Evolutionary conservation across 768 basidiomycete genomes (phyloP).

Genomic region (Filobasidium wieringae): DNA sequence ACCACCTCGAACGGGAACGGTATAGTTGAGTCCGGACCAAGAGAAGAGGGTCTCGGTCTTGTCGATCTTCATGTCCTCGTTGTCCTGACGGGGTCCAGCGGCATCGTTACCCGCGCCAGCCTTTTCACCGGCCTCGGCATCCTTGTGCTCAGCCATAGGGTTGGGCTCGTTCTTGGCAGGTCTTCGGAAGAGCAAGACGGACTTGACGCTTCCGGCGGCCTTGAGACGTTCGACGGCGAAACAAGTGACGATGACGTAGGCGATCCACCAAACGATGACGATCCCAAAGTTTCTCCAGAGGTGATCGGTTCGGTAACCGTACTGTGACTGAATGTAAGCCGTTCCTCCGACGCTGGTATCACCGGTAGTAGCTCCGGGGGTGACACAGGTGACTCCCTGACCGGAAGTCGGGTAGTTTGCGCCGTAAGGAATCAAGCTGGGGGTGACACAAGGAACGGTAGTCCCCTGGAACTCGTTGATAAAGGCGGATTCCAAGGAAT

Average conservation of each 20-base stretch:
- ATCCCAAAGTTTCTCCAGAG: conserved; percentile 28
- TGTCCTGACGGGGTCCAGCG: neutral
- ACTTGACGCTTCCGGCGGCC: conserved; percentile 4
- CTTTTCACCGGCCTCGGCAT: neutral
- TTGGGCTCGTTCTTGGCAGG: neutral
- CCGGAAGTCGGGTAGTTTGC: conserved; percentile 3
- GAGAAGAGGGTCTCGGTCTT: conserved; percentile 2
- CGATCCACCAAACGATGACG: conserved; percentile 22
- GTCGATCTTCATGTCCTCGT: conserved; percentile 2
- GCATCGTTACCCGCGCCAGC: neutral
- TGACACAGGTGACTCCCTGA: neutral
- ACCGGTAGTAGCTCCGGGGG: conserved; percentile 18
- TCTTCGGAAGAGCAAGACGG: conserved; percentile 2
- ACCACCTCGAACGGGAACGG: conserved; percentile 8
- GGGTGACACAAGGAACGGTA: conserved; percentile 1
- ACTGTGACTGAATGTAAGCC: conserved; percentile 9
- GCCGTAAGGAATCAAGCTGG: conserved; percentile 4
- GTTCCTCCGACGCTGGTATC: conserved; percentile 17
- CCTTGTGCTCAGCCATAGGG: neutral
- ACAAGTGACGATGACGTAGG: conserved; percentile 25
- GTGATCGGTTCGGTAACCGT: conserved; percentile 17
- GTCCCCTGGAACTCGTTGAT: conserved; percentile 8
- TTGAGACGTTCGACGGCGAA: conserved; percentile 11
- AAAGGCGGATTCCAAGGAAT: conserved; percentile 21
- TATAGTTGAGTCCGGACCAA: conserved; percentile 6